A percentile compares a stretch with the other conserved stretches of the same genome.
phyloP scores from a whole-genome alignment of 768 basidiomycete species.

The Termitomyces sp. region DNA sequence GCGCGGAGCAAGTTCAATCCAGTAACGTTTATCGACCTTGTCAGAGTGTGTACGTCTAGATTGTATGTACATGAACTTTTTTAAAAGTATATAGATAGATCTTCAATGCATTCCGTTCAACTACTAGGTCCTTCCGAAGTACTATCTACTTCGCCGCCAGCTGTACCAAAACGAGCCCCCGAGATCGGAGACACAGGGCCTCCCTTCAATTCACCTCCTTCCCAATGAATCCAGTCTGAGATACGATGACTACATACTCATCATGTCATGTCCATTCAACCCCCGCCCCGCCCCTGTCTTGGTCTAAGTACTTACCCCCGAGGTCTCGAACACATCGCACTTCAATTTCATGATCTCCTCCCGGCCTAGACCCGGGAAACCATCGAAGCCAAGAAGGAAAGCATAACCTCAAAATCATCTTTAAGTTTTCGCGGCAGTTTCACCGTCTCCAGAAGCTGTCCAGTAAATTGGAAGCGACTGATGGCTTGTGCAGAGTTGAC shows the following conservation, averaged over 20 bases:
- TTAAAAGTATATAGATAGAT: no score
- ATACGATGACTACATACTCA: neutral
- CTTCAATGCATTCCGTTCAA: neutral
- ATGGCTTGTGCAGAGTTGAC: conserved; percentile 1
- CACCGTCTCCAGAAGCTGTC: conserved; percentile 15
- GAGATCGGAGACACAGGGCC: neutral
- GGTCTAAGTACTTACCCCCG: no score
- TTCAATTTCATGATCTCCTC: neutral
- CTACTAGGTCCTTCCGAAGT: neutral
- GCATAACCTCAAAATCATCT: neutral
- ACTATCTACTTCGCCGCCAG: neutral
- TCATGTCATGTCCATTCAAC: neutral
- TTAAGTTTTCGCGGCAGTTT: neutral
- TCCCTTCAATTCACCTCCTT: no score
- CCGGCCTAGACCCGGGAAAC: no score
- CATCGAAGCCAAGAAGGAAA: no score
- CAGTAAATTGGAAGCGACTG: conserved; percentile 9
- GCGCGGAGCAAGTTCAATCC: no score
- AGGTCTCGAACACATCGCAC: neutral
- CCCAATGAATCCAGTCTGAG: no score
- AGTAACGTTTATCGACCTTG: no score
- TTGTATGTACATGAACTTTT: no score
- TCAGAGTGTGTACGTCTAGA: no score
- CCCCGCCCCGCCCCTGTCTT: no score
- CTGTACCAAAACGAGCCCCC: neutral